Base-by-base conservation (phyloP, 352 stramenopile species). In the Phytopythium boreale region DNA sequence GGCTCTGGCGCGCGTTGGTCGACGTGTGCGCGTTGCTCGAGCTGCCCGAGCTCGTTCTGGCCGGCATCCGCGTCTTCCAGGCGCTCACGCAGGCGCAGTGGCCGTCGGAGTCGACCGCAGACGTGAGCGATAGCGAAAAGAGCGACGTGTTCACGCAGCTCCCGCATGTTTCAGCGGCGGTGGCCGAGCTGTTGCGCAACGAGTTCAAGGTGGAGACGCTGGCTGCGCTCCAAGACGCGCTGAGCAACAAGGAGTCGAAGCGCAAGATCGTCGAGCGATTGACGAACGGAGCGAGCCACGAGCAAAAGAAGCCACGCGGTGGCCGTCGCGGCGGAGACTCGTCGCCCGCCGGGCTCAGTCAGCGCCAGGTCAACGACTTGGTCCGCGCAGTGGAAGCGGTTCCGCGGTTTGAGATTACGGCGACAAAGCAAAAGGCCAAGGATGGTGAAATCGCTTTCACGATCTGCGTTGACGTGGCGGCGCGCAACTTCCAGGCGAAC, bases 1-100 rank as follows among this genome's bases (percentile, higher is more conserved):
- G 98, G 41, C 68, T 99, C 34, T 72, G 99, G 7, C 96, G 96
- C 49, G 97, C 97, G 2, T 76, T 92, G 29, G 89, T 98, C 44
- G 92, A 98, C 55, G 84, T 98, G 29, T 87, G 84, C 10, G 89
- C 85, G 4, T 31, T 77, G 34, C 46, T 88, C n/a, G 76, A 89
- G 61, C 72, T 87, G 37, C 56, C 72, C 8, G 64, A 73, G 22
- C 64, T 93, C 6, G 70, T 89, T 34, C 70, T 87, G 12, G 77
- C 80, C 10, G 80, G 73, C 4, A 81, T 90, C 39, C 71, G 76
- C 27, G 50, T 91, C 2, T 87, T 72, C 0, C 84, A 90, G 51
- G 79, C 69, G 10, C 64, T 93, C 34, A 75, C 87, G 5, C 80
- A 88, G 39, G 73, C 74, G 2, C 56, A 68, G 29, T 93, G 84